Evolutionary conservation across 345 rosid genomes (phyloP).

Genomic region (Stellera chamaejasme): DNA sequence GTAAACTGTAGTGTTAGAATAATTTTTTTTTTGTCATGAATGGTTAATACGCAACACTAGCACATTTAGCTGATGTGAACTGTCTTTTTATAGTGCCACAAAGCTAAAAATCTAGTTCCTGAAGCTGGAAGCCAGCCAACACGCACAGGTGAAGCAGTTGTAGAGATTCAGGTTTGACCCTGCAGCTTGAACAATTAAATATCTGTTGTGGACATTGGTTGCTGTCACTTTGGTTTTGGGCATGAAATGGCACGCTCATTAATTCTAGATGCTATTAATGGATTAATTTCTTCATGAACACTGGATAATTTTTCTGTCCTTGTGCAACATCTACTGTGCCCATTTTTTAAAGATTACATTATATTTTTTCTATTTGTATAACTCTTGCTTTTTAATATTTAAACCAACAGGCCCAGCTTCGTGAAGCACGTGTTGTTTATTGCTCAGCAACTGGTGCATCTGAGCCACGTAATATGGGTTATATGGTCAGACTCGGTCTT

Average conservation of each 20-base stretch:
- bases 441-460: conserved; percentile 99
- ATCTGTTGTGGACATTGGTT: too few relatives aligned
- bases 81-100: conserved; percentile 74
- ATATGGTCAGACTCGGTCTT: conserved; percentile 99
- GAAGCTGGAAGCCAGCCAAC: conserved; percentile 99
- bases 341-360: too few relatives aligned
- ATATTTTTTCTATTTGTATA: not conserved
- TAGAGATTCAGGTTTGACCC: conserved; percentile 83
- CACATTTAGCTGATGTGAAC: conserved; percentile 25
- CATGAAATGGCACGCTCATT: too few relatives aligned
- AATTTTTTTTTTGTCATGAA: conserved; percentile 8
- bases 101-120: conserved; percentile 97
- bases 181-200: conserved; percentile 4
- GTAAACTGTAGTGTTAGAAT: conserved; percentile 1
- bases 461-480: conserved; percentile 98
- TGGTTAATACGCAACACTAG: conserved; percentile 15
- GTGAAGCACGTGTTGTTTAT: conserved; percentile 91
- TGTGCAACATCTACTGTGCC: too few relatives aligned
- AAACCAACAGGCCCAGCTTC: conserved; percentile 76
- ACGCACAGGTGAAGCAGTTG: conserved; percentile 95
- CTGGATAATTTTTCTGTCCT: too few relatives aligned
- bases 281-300: too few relatives aligned
- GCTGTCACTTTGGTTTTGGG: too few relatives aligned
- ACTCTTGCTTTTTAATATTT: conserved; percentile 20
- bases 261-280: too few relatives aligned